Percentiles rank a stretch among this genome's conserved stretches.
Evolutionary conservation across 2,329 filamentous ascomycete species (phyloP).

Genomic region (Colletotrichum chlorophyti): DNA sequence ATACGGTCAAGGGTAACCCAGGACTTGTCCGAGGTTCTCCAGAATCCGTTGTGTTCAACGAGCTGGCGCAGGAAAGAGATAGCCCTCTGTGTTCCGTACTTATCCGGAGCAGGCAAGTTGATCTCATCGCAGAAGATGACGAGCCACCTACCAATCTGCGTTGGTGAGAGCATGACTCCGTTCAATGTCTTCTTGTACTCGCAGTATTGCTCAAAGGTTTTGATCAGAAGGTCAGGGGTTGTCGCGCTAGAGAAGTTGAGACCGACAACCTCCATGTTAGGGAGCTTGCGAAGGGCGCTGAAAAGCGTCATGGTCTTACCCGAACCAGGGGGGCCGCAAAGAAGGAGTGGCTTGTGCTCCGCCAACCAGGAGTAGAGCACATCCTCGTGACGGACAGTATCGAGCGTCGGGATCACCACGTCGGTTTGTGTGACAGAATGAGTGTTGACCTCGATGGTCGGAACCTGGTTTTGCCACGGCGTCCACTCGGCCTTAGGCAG

Average conservation of each 20-base stretch:
- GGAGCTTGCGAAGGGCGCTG: constrained; percentile 93
- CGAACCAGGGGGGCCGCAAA: constrained; percentile 96
- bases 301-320: constrained; percentile 99
- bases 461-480: constrained; percentile 94
- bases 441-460: constrained; percentile 94
- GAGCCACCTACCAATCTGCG: constrained; percentile 95
- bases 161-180: constrained; percentile 93
- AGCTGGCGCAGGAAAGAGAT: constrained; percentile 98
- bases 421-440: constrained; percentile 98
- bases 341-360: constrained; percentile 94
- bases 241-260: constrained; percentile 99
- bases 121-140: constrained; percentile 99
- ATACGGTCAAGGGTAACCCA: constrained; percentile 98
- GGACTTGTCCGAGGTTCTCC: constrained; percentile 94
- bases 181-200: constrained; percentile 99
- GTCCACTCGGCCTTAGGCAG: constrained; percentile 89
- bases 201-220: constrained; percentile 99
- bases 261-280: constrained; percentile 98
- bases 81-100: constrained; percentile 95
- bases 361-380: constrained; percentile 99
- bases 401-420: constrained; percentile 95
- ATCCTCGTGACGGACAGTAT: constrained; percentile 97
- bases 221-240: constrained; percentile 95
- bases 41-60: constrained; percentile 99
- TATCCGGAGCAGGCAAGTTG: constrained; percentile 96